Conservation (phyloP, 805 yeast species). For the Pichia phayaonensis region DNA sequence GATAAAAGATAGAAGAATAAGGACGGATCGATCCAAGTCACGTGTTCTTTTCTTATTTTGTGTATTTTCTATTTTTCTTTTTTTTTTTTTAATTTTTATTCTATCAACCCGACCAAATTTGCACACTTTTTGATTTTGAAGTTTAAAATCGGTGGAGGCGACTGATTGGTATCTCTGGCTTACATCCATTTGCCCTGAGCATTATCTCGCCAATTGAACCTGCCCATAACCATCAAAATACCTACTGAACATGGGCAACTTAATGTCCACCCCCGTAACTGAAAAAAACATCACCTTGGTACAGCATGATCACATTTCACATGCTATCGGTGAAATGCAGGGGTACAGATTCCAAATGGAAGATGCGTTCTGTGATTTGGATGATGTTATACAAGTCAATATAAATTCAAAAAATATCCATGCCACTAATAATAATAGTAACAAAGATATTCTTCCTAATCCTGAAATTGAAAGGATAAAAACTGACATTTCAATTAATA, state of each 20-base stretch:
- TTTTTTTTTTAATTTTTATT: neutral
- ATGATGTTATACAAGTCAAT: slow-evolving; percentile 16
- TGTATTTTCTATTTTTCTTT: neutral
- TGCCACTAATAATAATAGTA: neutral
- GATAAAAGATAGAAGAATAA: too few species aligned
- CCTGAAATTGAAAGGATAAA: neutral
- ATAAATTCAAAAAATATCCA: neutral
- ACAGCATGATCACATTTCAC: slow-evolving; percentile 39
- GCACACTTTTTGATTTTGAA: neutral
- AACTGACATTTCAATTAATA: neutral
- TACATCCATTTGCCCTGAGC: neutral
- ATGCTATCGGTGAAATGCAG: slow-evolving; percentile 69
- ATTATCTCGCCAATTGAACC: neutral
- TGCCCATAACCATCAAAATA: neutral
- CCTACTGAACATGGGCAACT: slow-evolving; percentile 51
- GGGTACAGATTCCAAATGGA: slow-evolving; percentile 72
- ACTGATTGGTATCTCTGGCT: neutral
- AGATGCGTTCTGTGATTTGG: slow-evolving; percentile 56
- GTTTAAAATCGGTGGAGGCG: neutral
- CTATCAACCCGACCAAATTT: neutral
- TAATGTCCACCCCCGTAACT: slow-evolving; percentile 66
- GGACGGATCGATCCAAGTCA: neutral
- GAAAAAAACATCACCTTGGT: slow-evolving; percentile 52
- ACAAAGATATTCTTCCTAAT: neutral
- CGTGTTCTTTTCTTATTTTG: too few species aligned